Conservation (phyloP, 2,329 filamentous ascomycete species). For the Phyllachora maydis region DNA sequence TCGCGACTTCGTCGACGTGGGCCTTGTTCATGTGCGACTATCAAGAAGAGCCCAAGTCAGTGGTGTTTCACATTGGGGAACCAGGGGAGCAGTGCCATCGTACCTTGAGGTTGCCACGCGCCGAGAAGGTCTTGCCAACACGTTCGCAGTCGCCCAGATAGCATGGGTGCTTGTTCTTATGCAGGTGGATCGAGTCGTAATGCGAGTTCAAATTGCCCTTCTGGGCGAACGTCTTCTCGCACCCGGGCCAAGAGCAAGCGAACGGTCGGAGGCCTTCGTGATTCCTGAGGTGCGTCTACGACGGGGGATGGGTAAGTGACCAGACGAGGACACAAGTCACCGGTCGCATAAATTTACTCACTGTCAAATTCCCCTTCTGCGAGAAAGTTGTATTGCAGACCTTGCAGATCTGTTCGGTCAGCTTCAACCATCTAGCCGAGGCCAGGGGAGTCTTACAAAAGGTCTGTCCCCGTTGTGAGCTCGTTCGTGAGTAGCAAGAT, state of each 20-base stretch:
- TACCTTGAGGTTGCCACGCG: conserved; percentile 83
- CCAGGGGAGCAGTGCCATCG: conserved; percentile 4
- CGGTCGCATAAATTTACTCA: conserved; percentile 20
- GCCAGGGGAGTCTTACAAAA: conserved; percentile 41
- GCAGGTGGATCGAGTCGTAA: conserved; percentile 59
- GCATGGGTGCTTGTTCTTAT: conserved; percentile 63
- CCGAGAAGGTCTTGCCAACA: conserved; percentile 78
- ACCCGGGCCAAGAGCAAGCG: conserved; percentile 54
- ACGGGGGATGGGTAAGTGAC: conserved; percentile 3
- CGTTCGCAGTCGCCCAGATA: conserved; percentile 64
- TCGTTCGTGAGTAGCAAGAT: conserved; percentile 74
- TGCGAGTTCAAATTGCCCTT: conserved; percentile 73
- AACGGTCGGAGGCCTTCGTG: conserved; percentile 81
- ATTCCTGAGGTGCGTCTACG: conserved; percentile 62
- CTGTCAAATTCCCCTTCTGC: conserved; percentile 78
- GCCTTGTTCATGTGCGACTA: no score
- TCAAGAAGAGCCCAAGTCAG: conserved; percentile 2
- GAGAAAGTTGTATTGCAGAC: conserved; percentile 58
- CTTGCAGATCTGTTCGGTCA: conserved; percentile 36
- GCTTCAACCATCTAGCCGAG: conserved; percentile 1
- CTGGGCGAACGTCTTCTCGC: conserved; percentile 68
- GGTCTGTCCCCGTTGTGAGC: conserved; percentile 82
- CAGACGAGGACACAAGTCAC: background rate
- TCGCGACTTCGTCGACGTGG: conserved; percentile 36
- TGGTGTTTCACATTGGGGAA: background rate